These are phyloP conservation scores for Nepenthes alata DNA, from an alignment of 179 eudicot genomes.

Conservation along the genomic window DNA sequence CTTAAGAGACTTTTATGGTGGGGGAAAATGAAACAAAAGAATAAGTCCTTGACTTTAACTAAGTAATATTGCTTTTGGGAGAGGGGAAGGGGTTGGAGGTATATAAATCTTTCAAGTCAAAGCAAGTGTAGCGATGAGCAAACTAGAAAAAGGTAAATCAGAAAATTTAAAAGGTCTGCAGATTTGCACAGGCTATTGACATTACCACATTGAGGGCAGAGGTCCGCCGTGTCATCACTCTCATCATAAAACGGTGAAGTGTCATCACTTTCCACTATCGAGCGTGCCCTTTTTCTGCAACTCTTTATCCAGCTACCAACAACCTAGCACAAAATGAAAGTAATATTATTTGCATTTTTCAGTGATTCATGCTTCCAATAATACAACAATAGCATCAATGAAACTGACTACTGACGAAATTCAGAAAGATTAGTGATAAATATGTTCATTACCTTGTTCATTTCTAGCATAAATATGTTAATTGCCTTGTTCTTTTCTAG, in stretches of 20 bases:
- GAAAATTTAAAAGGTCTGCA: neutral
- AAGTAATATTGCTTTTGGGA: no score
- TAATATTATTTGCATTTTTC: neutral
- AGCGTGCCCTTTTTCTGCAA: constrained; percentile 51
- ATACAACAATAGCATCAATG: no score
- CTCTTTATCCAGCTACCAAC: constrained; percentile 31
- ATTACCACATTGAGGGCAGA: constrained; percentile 85
- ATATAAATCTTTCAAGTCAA: no score
- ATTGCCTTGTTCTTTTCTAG: no score
- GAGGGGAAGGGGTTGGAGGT: no score
- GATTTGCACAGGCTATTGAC: neutral
- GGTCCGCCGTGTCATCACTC: constrained; percentile 22
- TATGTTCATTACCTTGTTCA: no score
- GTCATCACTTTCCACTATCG: constrained; percentile 13
- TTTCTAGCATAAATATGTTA: no score
- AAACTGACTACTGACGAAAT: no score
- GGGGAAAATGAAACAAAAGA: no score
- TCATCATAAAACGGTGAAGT: constrained; percentile 20
- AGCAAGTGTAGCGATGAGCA: neutral
- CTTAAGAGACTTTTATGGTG: no score
- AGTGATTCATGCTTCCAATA: neutral
- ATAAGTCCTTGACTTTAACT: no score
- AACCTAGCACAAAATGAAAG: constrained; percentile 26
- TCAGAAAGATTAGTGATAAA: no score
- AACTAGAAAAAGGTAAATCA: neutral